Conservation (phyloP, 495 filamentous ascomycete genomes). For the Penicillium steckii region DNA sequence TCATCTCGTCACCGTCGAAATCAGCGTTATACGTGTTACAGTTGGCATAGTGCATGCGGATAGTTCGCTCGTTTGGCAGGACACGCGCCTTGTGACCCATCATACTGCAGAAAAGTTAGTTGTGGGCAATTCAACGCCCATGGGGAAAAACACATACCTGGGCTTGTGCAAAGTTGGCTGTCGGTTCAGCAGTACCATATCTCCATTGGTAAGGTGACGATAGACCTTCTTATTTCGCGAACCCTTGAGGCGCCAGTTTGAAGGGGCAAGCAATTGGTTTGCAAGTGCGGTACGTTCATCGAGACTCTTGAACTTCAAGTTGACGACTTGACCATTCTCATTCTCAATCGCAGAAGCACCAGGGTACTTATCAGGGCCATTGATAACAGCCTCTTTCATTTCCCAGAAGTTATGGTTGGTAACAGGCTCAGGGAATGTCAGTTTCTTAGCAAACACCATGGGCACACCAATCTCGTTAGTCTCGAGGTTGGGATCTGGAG, state of each 20-base stretch:
- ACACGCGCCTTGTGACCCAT: constrained; percentile 97
- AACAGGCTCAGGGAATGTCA: constrained; percentile 96
- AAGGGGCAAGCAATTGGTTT: constrained; percentile 89
- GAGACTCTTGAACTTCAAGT: constrained; percentile 76
- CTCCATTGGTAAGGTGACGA: constrained; percentile 91
- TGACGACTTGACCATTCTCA: constrained; percentile 89
- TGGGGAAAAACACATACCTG: not conserved
- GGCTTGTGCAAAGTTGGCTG: constrained; percentile 99
- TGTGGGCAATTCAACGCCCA: not conserved
- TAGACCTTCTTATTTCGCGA: constrained; percentile 94
- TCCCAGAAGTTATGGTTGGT: constrained; percentile 96
- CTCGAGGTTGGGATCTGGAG: constrained; percentile 97
- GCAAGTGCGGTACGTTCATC: constrained; percentile 85
- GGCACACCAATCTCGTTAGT: constrained; percentile 98
- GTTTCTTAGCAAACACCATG: constrained; percentile 90
- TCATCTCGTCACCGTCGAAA: constrained; percentile 99
- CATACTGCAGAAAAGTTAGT: constrained; percentile 45
- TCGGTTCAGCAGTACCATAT: constrained; percentile 98
- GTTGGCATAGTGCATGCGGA: constrained; percentile 99
- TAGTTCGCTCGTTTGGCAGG: constrained; percentile 88
- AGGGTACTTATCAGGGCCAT: constrained; percentile 90
- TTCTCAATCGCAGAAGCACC: constrained; percentile 93
- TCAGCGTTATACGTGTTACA: constrained; percentile 99
- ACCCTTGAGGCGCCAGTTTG: constrained; percentile 69
- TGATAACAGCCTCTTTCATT: constrained; percentile 93